Evolutionary conservation across 1,139 yeast genomes (phyloP).

Genomic region (Yamadazyma mexicana): DNA sequence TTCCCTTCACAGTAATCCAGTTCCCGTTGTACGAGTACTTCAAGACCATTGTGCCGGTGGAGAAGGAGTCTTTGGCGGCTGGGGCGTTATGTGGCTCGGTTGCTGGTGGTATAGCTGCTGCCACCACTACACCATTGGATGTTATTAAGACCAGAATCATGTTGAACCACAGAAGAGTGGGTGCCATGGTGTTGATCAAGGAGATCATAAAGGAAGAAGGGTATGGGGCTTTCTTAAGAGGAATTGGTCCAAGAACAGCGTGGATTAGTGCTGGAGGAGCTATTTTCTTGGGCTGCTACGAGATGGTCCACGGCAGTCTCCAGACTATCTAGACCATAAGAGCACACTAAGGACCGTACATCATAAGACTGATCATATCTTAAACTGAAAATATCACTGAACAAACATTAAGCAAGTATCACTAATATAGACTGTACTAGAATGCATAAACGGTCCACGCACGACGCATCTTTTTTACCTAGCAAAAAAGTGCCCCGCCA

Average conservation of each 20-base stretch:
- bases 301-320: conserved; percentile 49
- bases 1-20: conserved; percentile 93
- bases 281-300: conserved; percentile 91
- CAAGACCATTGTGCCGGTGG: conserved; percentile 53
- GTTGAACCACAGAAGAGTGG: conserved; percentile 59
- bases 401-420: no score
- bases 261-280: conserved; percentile 99
- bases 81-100: conserved; percentile 95
- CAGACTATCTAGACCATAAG: no score
- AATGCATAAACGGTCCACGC: no score
- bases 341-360: no score
- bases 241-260: conserved; percentile 91
- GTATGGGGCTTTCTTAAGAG: conserved; percentile 64
- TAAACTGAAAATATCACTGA: no score
- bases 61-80: conserved; percentile 54
- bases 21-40: conserved; percentile 89
- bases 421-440: no score
- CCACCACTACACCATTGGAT: conserved; percentile 89
- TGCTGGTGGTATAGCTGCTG: conserved; percentile 96
- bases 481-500: no score
- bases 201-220: conserved; percentile 67
- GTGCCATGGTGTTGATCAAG: conserved; percentile 45
- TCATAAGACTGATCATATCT: no score
- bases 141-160: conserved; percentile 89
- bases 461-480: no score